A percentile compares a stretch with the other conserved stretches of the same genome.
phyloP scores from a whole-genome alignment of 176 grass and related monocot species.

The maize (Zea mays) region DNA sequence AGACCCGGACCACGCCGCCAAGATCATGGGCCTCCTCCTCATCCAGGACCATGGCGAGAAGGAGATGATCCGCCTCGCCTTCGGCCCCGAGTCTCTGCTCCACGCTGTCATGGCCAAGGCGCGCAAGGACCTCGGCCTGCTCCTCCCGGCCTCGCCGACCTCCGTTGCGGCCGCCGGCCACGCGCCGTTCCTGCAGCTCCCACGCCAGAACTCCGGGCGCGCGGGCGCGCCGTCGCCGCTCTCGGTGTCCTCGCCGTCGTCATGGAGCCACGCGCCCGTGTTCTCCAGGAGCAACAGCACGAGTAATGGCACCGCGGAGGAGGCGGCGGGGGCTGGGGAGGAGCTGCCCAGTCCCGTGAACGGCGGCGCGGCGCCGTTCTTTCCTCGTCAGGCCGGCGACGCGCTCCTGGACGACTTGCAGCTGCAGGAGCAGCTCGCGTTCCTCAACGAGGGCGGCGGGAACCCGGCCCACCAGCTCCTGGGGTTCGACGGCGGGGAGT shows the following conservation, averaged over 20 bases:
- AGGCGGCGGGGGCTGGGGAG: constrained; percentile 37
- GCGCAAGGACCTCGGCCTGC: constrained; percentile 65
- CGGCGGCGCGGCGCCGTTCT: constrained; percentile 52
- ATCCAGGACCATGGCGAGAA: constrained; percentile 93
- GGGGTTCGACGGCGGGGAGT: constrained; percentile 42
- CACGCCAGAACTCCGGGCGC: constrained; percentile 63
- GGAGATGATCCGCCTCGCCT: constrained; percentile 97
- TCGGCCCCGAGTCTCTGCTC: constrained; percentile 79
- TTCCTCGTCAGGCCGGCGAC: constrained; percentile 7
- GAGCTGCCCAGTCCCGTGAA: constrained; percentile 57
- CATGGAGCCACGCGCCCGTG: constrained; percentile 50
- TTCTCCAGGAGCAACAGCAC: constrained; percentile 67
- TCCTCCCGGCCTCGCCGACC: constrained; percentile 46
- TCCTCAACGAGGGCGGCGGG: constrained; percentile 56
- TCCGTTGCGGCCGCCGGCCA: background rate
- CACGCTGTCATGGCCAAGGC: constrained; percentile 70
- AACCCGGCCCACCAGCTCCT: constrained; percentile 24
- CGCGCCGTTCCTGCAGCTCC: constrained; percentile 49
- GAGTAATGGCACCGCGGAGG: constrained; percentile 47
- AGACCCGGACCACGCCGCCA: constrained; percentile 86
- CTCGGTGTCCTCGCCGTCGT: constrained; percentile 62
- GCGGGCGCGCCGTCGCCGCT: constrained; percentile 46
- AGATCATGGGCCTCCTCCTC: constrained; percentile 91
- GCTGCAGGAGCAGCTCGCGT: constrained; percentile 78
- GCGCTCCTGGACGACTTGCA: constrained; percentile 57